Percentiles rank a stretch among this genome's conserved stretches.
These are phyloP conservation scores for Macrolepiota fuliginosa DNA, from an alignment of 768 basidiomycete species.

Conservation along the genomic window DNA sequence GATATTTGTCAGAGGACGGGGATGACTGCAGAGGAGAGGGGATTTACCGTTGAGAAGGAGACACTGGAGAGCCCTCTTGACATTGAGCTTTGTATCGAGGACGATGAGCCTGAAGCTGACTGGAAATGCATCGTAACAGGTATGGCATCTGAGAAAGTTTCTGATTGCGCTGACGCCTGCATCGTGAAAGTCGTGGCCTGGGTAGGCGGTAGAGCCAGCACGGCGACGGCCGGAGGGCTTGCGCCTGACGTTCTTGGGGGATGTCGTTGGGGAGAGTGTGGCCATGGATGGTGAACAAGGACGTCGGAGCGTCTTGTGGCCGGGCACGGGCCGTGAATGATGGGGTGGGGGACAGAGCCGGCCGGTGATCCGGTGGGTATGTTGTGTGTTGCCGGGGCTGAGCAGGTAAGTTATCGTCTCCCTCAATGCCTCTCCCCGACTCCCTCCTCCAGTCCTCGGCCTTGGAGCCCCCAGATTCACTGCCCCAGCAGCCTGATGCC, in stretches of 20 bases:
- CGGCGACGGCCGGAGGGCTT: conserved; percentile 57
- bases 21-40: background rate
- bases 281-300: conserved; percentile 30
- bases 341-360: background rate
- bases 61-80: conserved; percentile 92
- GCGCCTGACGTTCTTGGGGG: conserved; percentile 50
- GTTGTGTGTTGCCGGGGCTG: background rate
- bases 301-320: conserved; percentile 5
- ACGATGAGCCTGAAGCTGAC: conserved; percentile 97
- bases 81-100: conserved; percentile 92
- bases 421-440: background rate
- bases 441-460: background rate
- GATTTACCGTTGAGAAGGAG: conserved; percentile 72
- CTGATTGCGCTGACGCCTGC: conserved; percentile 70
- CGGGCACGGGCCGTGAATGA: background rate
- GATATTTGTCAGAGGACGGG: conserved; percentile 13
- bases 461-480: conserved; percentile 25
- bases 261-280: conserved; percentile 46
- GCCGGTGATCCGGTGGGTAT: background rate
- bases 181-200: conserved; percentile 63
- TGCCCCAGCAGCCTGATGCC: conserved; percentile 49
- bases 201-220: conserved; percentile 45
- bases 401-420: background rate
- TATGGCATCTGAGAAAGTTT: conserved; percentile 78
- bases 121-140: conserved; percentile 95